These are phyloP conservation scores for Phaffomyces antillensis DNA, from an alignment of 805 yeast species.

Conservation along the genomic window DNA sequence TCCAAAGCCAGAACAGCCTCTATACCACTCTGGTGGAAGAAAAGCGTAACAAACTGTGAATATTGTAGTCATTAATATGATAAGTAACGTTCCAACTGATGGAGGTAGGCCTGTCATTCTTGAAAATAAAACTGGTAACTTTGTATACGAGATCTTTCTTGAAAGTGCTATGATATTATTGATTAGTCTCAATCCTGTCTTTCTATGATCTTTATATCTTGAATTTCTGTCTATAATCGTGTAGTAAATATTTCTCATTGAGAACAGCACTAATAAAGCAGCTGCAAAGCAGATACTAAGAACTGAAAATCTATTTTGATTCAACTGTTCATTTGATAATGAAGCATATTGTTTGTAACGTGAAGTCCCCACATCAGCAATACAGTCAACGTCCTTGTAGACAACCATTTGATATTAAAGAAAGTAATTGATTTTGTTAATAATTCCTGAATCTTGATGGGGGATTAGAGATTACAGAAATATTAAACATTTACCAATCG, in stretches of 20 bases:
- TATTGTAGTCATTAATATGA: slow-evolving; percentile 27
- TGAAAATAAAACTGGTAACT: slow-evolving; percentile 26
- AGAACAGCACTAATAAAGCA: neutral
- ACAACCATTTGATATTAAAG: neutral
- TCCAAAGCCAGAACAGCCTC: slow-evolving; percentile 49
- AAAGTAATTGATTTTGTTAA: neutral
- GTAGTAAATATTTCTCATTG: neutral
- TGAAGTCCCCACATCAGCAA: neutral
- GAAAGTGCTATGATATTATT: slow-evolving; percentile 24
- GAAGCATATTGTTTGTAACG: neutral
- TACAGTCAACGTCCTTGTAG: neutral
- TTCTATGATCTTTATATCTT: neutral
- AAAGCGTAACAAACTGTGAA: slow-evolving; percentile 29
- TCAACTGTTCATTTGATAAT: neutral
- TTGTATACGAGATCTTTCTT: slow-evolving; percentile 27
- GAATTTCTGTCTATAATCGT: neutral
- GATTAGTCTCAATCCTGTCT: neutral
- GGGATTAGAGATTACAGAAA: too few species aligned
- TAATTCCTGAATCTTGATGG: too few species aligned
- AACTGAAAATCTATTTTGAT: neutral
- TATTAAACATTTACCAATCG: too few species aligned
- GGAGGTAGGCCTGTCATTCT: slow-evolving; percentile 31
- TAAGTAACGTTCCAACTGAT: slow-evolving; percentile 29
- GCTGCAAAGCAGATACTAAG: neutral
- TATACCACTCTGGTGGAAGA: slow-evolving; percentile 43